Evolutionary conservation across 192 early-diverging fungal genomes (phyloP), one percentile per base, ranked within the genome.

Genomic region (Linderina pennispora): DNA sequence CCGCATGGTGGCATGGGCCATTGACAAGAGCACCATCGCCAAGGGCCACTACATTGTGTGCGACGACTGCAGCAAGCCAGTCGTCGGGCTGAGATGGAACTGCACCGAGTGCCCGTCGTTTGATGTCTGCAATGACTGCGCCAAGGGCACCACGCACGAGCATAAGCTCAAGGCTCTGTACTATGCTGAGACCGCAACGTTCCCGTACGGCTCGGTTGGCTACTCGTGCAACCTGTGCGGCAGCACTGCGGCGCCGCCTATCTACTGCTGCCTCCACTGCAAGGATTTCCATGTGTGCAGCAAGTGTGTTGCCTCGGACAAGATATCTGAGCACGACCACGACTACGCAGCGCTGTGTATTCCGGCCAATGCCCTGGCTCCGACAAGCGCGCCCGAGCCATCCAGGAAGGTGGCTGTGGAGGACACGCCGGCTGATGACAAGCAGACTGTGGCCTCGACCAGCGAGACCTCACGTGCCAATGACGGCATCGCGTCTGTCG

Each of bases 51-150:
- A 61, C 38, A 58, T 84, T n/a, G 49, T 69, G 33, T 84, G 81
- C 53, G 75, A 84, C 55, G 23, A 45, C 21, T 84, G 81, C 58
- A 36, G 49, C 21, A 58, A 52, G 34, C 62, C 61, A 10, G 78
- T 78, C 8, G 53, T 58, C 8, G 62, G 58, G 1, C 41, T 70
- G 20, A 64, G 76, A 25, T 79, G 76, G 75, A 61, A 70, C 42
- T 86, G 84, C 44, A 32, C 3, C 14, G 69, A 77, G 38, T 87
- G 85, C 43, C 16, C 49, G 17, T 67, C 81, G 36, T 84, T 74
- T 54, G 85, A 87, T 57, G 45, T 78, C 10, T 86, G 84, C 47
- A 72, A 63, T 36, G 79, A 77, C 41, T 87, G 85, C 31, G 69
- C 74, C 45, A 48, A 60, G 33, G 40, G 40, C 21, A 9, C 44